phyloP scores from a whole-genome alignment of 768 basidiomycete genomes.

The Lentinula raphanica region DNA sequence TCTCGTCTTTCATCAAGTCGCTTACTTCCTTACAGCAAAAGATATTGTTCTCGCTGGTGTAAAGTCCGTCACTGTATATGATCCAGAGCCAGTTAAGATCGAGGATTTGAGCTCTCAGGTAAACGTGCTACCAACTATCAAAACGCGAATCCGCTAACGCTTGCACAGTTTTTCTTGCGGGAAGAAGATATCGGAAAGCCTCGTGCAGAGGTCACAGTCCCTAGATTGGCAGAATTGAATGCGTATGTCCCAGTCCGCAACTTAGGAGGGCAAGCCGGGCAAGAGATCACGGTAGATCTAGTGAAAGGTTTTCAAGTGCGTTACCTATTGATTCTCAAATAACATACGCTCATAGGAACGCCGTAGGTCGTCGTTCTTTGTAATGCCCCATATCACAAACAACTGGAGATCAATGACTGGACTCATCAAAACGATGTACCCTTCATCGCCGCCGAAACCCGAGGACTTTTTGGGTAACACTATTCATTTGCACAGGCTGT shows the following conservation, averaged over 20 bases:
- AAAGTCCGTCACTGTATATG: slow-evolving; percentile 93
- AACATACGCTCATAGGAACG: slow-evolving; percentile 2
- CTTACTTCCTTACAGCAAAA: slow-evolving; percentile 58
- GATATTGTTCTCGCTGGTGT: slow-evolving; percentile 94
- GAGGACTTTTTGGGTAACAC: slow-evolving; percentile 88
- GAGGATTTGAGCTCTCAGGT: slow-evolving; percentile 93
- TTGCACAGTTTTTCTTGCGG: slow-evolving; percentile 84
- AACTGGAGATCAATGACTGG: slow-evolving; percentile 94
- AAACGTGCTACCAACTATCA: slow-evolving; percentile 13
- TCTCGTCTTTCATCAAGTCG: slow-evolving; percentile 4
- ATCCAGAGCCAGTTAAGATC: slow-evolving; percentile 83
- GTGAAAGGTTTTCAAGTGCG: slow-evolving; percentile 86
- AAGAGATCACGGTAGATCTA: slow-evolving; percentile 74
- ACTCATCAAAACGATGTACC: slow-evolving; percentile 84
- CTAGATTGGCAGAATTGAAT: slow-evolving; percentile 92
- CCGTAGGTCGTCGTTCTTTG: slow-evolving; percentile 84
- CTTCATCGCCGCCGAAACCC: slow-evolving; percentile 88
- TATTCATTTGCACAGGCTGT: not conserved
- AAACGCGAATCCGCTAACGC: not conserved
- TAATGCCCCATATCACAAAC: slow-evolving; percentile 69
- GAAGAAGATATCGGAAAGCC: slow-evolving; percentile 82
- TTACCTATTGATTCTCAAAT: not conserved
- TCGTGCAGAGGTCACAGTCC: slow-evolving; percentile 77
- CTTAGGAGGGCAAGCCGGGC: slow-evolving; percentile 72
- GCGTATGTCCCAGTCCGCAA: slow-evolving; percentile 91